phyloP scores from a whole-genome alignment of 345 rosid genomes.

The Gossypium arboreum region DNA sequence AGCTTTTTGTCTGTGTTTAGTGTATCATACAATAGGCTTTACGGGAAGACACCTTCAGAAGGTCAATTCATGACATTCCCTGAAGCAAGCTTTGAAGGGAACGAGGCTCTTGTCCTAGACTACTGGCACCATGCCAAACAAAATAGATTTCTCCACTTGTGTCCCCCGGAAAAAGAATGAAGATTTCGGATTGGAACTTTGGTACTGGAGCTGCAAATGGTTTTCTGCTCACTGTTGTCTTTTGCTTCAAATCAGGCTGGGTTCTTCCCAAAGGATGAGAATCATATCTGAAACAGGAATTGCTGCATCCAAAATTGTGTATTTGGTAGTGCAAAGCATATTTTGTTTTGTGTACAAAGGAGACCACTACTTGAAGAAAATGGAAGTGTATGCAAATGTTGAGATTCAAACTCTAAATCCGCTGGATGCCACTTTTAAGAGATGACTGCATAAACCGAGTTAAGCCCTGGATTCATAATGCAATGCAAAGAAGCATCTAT shows the following conservation, averaged over 20 bases:
- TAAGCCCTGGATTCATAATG: background rate
- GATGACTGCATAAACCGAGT: background rate
- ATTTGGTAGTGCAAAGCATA: background rate
- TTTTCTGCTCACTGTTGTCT: slow-evolving; percentile 13
- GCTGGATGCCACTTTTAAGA: background rate
- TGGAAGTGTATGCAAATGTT: background rate
- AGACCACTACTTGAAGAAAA: background rate
- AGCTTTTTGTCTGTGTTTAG: slow-evolving; percentile 14
- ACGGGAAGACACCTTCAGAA: slow-evolving; percentile 15
- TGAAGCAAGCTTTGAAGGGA: slow-evolving; percentile 29
- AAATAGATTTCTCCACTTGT: background rate
- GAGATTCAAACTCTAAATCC: background rate
- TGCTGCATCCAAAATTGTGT: background rate
- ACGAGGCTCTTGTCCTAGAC: slow-evolving; percentile 9
- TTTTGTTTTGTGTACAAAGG: background rate
- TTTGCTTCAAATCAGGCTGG: slow-evolving; percentile 33
- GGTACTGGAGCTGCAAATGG: slow-evolving; percentile 25
- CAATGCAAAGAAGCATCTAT: background rate
- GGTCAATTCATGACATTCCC: slow-evolving; percentile 33
- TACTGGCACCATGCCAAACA: background rate
- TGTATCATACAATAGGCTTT: slow-evolving; percentile 30
- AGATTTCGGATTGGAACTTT: slow-evolving; percentile 8
- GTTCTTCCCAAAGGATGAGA: background rate
- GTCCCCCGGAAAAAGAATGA: background rate
- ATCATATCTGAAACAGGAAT: background rate